phyloP scores from a whole-genome alignment of 495 filamentous ascomycete genomes.

The Hypoxylon fragiforme region DNA sequence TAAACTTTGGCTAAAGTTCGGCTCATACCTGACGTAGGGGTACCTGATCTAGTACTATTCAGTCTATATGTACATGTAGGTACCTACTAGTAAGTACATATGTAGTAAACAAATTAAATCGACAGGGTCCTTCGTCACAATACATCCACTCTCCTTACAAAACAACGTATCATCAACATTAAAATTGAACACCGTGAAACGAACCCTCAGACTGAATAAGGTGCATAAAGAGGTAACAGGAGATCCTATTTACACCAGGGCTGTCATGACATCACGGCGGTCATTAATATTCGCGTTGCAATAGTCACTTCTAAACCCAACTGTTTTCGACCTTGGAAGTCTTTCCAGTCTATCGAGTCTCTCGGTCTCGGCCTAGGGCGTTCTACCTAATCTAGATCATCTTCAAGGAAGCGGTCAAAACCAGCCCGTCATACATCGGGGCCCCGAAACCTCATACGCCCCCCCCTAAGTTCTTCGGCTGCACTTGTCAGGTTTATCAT shows the following conservation, averaged over 20 bases:
- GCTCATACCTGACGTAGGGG: too few species aligned
- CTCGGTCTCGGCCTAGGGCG: too few species aligned
- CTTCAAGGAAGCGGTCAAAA: slow-evolving; percentile 18
- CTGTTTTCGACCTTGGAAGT: background rate
- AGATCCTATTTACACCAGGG: background rate
- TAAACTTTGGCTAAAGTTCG: too few species aligned
- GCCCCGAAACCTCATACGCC: background rate
- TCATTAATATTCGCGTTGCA: background rate
- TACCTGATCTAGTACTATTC: too few species aligned
- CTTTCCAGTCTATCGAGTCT: too few species aligned
- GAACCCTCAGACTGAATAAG: background rate
- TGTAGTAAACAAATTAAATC: too few species aligned
- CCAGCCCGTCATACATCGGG: slow-evolving; percentile 9
- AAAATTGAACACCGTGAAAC: slow-evolving; percentile 20
- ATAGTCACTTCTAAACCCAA: background rate
- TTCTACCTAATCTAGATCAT: background rate
- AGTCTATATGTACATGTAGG: too few species aligned
- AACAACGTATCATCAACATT: background rate
- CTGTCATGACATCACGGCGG: background rate
- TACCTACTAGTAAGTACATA: too few species aligned
- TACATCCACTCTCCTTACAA: too few species aligned
- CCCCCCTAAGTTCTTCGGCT: slow-evolving; percentile 7
- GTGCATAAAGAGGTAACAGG: background rate
- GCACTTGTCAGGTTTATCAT: slow-evolving; percentile 3
- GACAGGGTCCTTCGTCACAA: too few species aligned